These are phyloP conservation scores for Euclidium syriacum DNA, from an alignment of 345 rosid species.

Conservation along the genomic window DNA sequence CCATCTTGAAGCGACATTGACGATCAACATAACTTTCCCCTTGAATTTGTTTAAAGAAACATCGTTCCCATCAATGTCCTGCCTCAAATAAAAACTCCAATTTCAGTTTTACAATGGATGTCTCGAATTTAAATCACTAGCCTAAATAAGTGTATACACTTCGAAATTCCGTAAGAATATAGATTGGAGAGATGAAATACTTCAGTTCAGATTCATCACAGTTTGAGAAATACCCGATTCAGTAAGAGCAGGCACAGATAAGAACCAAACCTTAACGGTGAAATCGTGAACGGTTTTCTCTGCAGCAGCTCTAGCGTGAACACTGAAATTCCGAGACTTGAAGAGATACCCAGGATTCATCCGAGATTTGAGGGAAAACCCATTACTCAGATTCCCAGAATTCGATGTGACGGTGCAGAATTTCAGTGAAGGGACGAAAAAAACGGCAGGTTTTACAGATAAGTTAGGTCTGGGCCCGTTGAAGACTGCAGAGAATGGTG, in stretches of 20 bases:
- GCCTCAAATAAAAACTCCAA: constrained; percentile 6
- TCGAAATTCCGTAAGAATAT: background rate
- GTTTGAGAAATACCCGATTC: background rate
- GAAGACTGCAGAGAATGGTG: constrained; percentile 33
- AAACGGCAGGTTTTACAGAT: constrained; percentile 30
- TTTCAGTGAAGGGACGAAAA: constrained; percentile 34
- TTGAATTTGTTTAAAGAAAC: constrained; percentile 71
- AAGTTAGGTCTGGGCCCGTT: constrained; percentile 24
- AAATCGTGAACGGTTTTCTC: constrained; percentile 66
- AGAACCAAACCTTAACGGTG: constrained; percentile 61
- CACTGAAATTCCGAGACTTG: constrained; percentile 38
- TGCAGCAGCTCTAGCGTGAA: constrained; percentile 65
- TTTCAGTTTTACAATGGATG: background rate
- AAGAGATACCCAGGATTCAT: constrained; percentile 29
- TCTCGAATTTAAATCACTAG: background rate
- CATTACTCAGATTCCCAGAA: constrained; percentile 44
- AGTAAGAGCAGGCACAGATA: background rate
- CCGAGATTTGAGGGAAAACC: constrained; percentile 37
- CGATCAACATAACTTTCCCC: constrained; percentile 81
- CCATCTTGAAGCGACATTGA: constrained; percentile 97
- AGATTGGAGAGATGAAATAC: background rate
- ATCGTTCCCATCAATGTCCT: constrained; percentile 89
- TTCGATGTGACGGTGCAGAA: constrained; percentile 45
- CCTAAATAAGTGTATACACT: background rate
- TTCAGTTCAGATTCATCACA: background rate